Base-by-base conservation (phyloP, 805 yeast genomes). In the Candida pini region DNA sequence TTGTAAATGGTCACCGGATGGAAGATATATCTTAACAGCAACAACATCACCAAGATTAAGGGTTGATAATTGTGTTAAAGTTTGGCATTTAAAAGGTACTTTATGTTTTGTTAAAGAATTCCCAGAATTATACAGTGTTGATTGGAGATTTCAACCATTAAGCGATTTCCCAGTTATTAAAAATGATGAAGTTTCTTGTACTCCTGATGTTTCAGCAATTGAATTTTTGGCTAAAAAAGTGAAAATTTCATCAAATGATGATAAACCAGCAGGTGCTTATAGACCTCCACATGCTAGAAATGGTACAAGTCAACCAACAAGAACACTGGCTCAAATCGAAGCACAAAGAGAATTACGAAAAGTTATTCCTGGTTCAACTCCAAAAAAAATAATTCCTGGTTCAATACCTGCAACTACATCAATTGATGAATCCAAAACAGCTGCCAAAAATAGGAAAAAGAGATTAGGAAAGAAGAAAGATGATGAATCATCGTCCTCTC, bases 1-100 rank as follows among this genome's bases (percentile, higher is more conserved):
- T 29, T 90, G 96, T 59, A 86, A 85, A 58, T 92, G 98, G 98
- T 80, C 94, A 2, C 99, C 99, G 8, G 95, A 92, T 62, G 97
- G 98, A 25, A 78, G 92, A 53, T 88, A 72, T 54, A 78, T 92
- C 38, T 65, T 92, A 59, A 90, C 97, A 12, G 97, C 98, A 14
- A 94, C 97, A 5, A 92, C 97, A 0, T 78, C 96, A 15, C 99
- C 99, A 44, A 75, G 99, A 51, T 73, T 92, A 49, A 78, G 98
- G 54, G 99, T 92, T 27, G 99, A 94, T 63, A 92, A 92, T 58
- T 90, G 97, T 40, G 79, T 82, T 49, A 85, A 86, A 61, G 70
- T 92, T 50, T 92, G 97, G 96, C 94, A 92, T 60, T 87, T 79
- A 36, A 69, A 78, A 40, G 98, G 98, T 31, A 74, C 79, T 47